A percentile compares a stretch with the other conserved stretches of the same genome.
phyloP scores from a whole-genome alignment of 2,329 filamentous ascomycete species.

The Pseudocercospora ulei region DNA sequence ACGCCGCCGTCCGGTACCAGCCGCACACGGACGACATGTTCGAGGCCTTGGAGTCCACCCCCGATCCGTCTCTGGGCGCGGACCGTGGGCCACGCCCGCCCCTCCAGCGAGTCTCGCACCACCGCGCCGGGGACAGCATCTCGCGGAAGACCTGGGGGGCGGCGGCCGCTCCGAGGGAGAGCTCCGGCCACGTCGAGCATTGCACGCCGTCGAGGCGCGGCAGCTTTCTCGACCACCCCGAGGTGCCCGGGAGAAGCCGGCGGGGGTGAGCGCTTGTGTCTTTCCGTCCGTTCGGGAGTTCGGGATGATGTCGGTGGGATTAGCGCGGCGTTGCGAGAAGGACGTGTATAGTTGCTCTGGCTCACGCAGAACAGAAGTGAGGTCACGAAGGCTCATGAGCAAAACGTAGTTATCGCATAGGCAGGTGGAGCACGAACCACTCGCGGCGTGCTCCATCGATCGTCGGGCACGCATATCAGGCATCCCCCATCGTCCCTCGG shows the following conservation, averaged over 20 bases:
- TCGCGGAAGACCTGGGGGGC: slow-evolving; percentile 29
- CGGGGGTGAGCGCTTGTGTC: background rate
- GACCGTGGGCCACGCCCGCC: slow-evolving; percentile 3
- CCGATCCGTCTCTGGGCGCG: background rate
- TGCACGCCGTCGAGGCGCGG: slow-evolving; percentile 12
- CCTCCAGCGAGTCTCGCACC: slow-evolving; percentile 20
- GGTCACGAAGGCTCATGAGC: background rate
- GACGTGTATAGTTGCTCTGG: background rate
- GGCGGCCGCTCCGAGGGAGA: slow-evolving; percentile 23
- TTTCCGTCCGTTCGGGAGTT: background rate
- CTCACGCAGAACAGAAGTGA: slow-evolving; percentile 7
- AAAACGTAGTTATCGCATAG: background rate
- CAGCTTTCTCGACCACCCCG: slow-evolving; percentile 8
- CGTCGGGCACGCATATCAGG: no score
- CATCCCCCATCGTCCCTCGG: no score
- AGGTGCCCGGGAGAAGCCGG: slow-evolving; percentile 1
- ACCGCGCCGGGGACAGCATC: slow-evolving; percentile 30
- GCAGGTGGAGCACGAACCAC: no score
- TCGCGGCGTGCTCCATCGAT: no score
- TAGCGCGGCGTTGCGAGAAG: slow-evolving; percentile 8
- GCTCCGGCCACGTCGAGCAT: slow-evolving; percentile 15
- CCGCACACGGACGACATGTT: slow-evolving; percentile 19
- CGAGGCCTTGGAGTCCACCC: slow-evolving; percentile 26
- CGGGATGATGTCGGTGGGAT: slow-evolving; percentile 3
- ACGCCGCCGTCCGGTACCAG: slow-evolving; percentile 11